These are phyloP conservation scores for Aspergillus hancockii DNA, from an alignment of 495 filamentous ascomycete species.

Conservation along the genomic window DNA sequence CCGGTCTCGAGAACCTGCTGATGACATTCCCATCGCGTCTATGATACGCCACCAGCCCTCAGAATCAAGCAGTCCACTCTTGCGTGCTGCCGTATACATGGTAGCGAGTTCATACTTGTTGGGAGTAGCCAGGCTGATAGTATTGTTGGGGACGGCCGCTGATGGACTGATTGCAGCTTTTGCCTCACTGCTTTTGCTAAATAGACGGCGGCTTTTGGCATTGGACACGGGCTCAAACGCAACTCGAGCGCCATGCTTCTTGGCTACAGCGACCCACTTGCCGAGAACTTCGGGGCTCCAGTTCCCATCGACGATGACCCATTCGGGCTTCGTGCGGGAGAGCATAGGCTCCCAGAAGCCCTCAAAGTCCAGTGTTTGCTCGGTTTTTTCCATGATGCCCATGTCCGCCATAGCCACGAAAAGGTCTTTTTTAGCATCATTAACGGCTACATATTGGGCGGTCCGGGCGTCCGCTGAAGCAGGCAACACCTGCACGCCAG, in stretches of 20 bases:
- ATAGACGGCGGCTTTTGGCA: constrained; percentile 71
- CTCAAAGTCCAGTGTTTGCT: constrained; percentile 42
- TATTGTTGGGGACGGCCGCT: constrained; percentile 59
- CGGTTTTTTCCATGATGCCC: constrained; percentile 70
- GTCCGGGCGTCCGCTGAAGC: constrained; percentile 59
- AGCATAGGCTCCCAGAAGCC: constrained; percentile 62
- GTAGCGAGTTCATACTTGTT: constrained; percentile 79
- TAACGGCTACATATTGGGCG: constrained; percentile 88
- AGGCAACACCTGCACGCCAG: constrained; percentile 59
- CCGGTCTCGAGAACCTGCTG: constrained; percentile 59
- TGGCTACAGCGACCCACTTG: constrained; percentile 62
- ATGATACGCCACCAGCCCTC: constrained; percentile 74
- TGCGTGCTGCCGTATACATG: constrained; percentile 67
- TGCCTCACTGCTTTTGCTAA: constrained; percentile 39
- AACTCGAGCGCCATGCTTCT: constrained; percentile 54
- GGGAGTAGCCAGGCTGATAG: constrained; percentile 72
- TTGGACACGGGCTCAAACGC: constrained; percentile 91
- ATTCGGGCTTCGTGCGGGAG: constrained; percentile 58
- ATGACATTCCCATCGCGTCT: constrained; percentile 66
- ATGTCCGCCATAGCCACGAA: constrained; percentile 93
- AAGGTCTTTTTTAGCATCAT: constrained; percentile 78
- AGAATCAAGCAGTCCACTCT: constrained; percentile 64
- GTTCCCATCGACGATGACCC: constrained; percentile 81
- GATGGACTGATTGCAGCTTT: constrained; percentile 30
- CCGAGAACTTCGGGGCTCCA: constrained; percentile 65